These are phyloP conservation scores for Nectriaceae sp. DNA, from an alignment of 2,329 filamentous ascomycete genomes.

Conservation along the genomic window DNA sequence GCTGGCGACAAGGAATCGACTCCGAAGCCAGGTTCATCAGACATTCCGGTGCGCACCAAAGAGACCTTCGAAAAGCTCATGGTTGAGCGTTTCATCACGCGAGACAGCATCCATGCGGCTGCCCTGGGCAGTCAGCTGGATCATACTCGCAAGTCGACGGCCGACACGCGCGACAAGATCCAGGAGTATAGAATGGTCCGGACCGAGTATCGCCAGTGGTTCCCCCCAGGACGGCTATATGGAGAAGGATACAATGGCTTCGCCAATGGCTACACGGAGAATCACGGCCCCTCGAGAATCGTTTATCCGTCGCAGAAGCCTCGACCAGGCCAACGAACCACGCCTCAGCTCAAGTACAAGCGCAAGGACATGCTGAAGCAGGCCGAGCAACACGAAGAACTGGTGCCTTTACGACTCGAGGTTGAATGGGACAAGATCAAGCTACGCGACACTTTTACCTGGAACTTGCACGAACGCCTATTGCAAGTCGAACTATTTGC, in stretches of 20 bases:
- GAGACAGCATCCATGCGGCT: constrained; percentile 56
- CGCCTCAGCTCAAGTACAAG: constrained; percentile 70
- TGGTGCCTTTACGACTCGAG: constrained; percentile 88
- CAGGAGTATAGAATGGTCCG: constrained; percentile 68
- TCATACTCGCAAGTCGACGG: constrained; percentile 58
- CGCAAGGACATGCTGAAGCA: constrained; percentile 82
- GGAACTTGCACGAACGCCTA: constrained; percentile 93
- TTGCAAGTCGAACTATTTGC: constrained; percentile 81
- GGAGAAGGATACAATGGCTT: constrained; percentile 83
- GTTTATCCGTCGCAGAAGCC: constrained; percentile 79
- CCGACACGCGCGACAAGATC: constrained; percentile 66
- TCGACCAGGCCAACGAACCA: constrained; percentile 74
- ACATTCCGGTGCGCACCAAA: constrained; percentile 53
- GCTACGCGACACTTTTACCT: constrained; percentile 95
- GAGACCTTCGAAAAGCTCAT: constrained; percentile 56
- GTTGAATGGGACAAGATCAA: constrained; percentile 96
- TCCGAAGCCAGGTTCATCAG: constrained; percentile 19
- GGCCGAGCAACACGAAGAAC: constrained; percentile 86
- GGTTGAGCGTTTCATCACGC: constrained; percentile 55
- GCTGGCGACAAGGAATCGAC: constrained; percentile 32
- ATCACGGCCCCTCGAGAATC: constrained; percentile 65
- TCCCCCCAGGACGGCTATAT: constrained; percentile 60
- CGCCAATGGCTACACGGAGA: constrained; percentile 83
- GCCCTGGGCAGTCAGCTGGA: constrained; percentile 53
- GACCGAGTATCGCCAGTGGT: constrained; percentile 55